Base-by-base conservation (phyloP, 257 asterid genomes). In the Schizonepeta tenuifolia region DNA sequence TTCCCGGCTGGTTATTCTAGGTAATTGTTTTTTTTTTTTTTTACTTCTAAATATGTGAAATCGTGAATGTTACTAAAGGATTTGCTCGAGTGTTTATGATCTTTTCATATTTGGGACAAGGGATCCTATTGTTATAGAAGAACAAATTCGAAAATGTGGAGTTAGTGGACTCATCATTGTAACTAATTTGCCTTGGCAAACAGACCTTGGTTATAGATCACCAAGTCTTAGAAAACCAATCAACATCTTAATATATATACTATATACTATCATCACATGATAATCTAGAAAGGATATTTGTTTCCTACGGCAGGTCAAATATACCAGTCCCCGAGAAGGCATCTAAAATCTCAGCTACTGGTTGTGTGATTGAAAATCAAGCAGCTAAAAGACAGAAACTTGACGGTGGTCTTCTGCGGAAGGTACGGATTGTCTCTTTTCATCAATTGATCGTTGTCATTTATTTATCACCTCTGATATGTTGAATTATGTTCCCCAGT, bases 361-460 rank as follows among this genome's bases (percentile, higher is more conserved):
- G 75, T 47, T 62, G 76, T 80, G 82, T 68, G 53, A 33, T 81
- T 46, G 99, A 95, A 78, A 86, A 82, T 83, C 99, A 95, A 83
- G 96, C 98, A 80, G 83, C 96, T 47, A 95, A 95, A 88, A 90
- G 99, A 67, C 98, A 92, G 79, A 95, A 95, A 82, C 97, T 95
- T 70, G 99, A 90, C 51, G 90, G 94, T 60, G 99, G 99, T 83
- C 95, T 83, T 77, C 79, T 83, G 67, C 76, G 79, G 70, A 95
- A 92, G 98, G 99, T 94, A 51, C 49, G 33, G 1, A 17, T 54
- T 64, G 26, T 64, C 67, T 50, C 31, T 22, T 55, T 24, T 51
- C 41, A 14, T 10, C 7, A 15, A 6, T 22, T 7, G 10, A 56
- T 40, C 11, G 40, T 33, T 53, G 28, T 50, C 41, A 17, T 75